A percentile compares a stretch with the other conserved stretches of the same genome.
These are phyloP conservation scores for Cladophialophora bantiana DNA, from an alignment of 2,329 filamentous ascomycete genomes.

Conservation along the genomic window DNA sequence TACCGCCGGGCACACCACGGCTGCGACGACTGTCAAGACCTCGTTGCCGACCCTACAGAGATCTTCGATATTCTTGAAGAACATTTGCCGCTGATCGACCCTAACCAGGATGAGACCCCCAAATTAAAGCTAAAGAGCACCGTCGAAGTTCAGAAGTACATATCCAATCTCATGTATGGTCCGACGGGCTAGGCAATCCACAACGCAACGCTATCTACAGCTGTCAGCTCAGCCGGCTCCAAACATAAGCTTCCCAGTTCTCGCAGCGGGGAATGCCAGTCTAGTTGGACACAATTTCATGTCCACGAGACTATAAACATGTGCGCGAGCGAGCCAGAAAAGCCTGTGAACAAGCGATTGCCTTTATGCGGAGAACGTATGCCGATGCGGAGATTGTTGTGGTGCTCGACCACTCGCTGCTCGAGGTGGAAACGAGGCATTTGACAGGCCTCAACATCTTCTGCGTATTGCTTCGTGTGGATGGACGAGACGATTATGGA, in stretches of 20 bases:
- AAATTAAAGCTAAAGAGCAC: slow-evolving; percentile 13
- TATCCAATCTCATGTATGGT: slow-evolving; percentile 17
- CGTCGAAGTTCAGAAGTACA: slow-evolving; percentile 3
- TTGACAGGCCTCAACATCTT: background rate
- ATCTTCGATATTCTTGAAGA: slow-evolving; percentile 10
- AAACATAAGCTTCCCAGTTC: background rate
- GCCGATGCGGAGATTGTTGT: slow-evolving; percentile 3
- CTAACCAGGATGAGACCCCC: background rate
- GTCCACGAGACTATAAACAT: slow-evolving; percentile 8
- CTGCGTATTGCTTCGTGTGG: slow-evolving; percentile 5
- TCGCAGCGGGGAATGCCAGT: background rate
- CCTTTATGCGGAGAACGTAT: slow-evolving; percentile 14
- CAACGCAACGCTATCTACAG: slow-evolving; percentile 9
- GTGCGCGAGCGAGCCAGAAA: slow-evolving; percentile 7
- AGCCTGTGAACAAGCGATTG: slow-evolving; percentile 8
- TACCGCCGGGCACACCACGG: slow-evolving; percentile 3
- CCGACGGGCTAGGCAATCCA: slow-evolving; percentile 17
- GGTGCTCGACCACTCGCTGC: slow-evolving; percentile 13
- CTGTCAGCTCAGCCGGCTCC: slow-evolving; percentile 13
- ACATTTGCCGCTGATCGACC: slow-evolving; percentile 6
- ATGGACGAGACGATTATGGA: slow-evolving; percentile 15
- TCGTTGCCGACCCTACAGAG: slow-evolving; percentile 6
- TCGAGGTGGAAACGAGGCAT: background rate
- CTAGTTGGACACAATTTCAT: slow-evolving; percentile 10
- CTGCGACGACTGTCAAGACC: slow-evolving; percentile 3